Evolutionary conservation across 768 basidiomycete species (phyloP).

Genomic region (Phylloporus arenicola): DNA sequence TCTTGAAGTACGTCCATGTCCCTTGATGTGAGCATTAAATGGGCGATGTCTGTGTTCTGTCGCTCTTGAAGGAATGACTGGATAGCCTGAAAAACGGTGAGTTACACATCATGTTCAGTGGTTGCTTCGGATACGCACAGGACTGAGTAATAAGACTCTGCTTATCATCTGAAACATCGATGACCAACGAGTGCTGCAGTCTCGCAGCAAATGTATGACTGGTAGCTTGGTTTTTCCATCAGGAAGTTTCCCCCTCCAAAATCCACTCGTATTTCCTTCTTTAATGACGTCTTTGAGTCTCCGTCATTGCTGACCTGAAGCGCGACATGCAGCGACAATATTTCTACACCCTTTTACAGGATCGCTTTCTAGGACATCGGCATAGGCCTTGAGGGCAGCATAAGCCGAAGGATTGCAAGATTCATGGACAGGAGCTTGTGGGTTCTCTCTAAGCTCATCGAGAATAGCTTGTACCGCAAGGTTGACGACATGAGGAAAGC

Average conservation of each 20-base stretch:
- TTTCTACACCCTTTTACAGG: background rate
- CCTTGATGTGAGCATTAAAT: background rate
- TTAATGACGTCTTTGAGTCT: background rate
- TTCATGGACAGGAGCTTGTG: background rate
- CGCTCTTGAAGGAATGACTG: background rate
- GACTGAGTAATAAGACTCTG: background rate
- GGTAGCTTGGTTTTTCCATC: background rate
- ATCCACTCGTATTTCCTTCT: background rate
- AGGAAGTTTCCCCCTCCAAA: background rate
- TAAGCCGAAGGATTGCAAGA: background rate
- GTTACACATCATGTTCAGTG: background rate
- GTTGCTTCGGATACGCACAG: background rate
- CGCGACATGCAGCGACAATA: background rate
- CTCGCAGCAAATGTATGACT: background rate
- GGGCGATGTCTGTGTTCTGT: background rate
- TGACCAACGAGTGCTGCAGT: background rate
- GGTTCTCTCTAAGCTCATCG: background rate
- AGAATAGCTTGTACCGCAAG: background rate
- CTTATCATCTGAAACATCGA: background rate
- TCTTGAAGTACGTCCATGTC: background rate
- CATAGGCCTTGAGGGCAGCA: background rate
- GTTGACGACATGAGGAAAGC: background rate
- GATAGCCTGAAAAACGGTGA: background rate
- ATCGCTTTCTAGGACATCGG: background rate
- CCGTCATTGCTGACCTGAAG: background rate